Percentiles rank a stretch among this genome's conserved stretches.
phyloP scores from a whole-genome alignment of 495 filamentous ascomycete species.

The Penicillium alfredii region DNA sequence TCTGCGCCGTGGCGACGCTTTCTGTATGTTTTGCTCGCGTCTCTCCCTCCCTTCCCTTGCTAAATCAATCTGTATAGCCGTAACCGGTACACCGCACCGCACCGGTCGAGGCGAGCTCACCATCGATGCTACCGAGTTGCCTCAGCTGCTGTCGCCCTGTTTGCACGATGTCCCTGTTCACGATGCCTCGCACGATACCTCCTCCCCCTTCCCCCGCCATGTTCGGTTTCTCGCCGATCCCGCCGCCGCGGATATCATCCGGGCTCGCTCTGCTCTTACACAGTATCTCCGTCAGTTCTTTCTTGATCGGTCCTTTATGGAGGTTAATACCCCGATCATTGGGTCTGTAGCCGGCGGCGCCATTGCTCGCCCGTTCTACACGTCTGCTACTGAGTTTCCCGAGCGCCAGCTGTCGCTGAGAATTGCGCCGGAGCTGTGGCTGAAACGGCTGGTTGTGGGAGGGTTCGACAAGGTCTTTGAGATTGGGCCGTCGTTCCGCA shows the following conservation, averaged over 20 bases:
- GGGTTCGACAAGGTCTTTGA: conserved; percentile 90
- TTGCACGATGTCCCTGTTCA: conserved; percentile 66
- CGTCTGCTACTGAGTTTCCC: conserved; percentile 62
- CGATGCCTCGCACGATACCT: conserved; percentile 59
- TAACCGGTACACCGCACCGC: conserved; percentile 66
- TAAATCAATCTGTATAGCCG: conserved; percentile 34
- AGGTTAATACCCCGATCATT: conserved; percentile 87
- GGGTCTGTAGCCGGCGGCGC: conserved; percentile 73
- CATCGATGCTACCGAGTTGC: conserved; percentile 58
- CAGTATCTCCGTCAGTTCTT: conserved; percentile 71
- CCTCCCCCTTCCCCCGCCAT: conserved; percentile 63
- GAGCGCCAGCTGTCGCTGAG: conserved; percentile 64
- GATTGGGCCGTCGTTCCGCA: conserved; percentile 88
- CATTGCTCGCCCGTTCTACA: conserved; percentile 77
- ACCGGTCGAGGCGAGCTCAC: conserved; percentile 74
- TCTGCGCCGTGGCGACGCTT: conserved; percentile 68
- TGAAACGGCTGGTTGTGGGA: conserved; percentile 86
- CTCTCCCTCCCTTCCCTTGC: conserved; percentile 7
- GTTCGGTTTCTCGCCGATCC: conserved; percentile 74
- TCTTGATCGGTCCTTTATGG: conserved; percentile 61
- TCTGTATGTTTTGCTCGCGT: conserved; percentile 50
- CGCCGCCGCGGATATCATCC: conserved; percentile 57
- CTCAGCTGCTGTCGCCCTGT: conserved; percentile 67
- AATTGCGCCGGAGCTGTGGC: conserved; percentile 91
- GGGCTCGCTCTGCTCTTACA: conserved; percentile 67